Evolutionary conservation across 1,139 yeast genomes (phyloP).

Genomic region (Hyphopichia buzzinii): DNA sequence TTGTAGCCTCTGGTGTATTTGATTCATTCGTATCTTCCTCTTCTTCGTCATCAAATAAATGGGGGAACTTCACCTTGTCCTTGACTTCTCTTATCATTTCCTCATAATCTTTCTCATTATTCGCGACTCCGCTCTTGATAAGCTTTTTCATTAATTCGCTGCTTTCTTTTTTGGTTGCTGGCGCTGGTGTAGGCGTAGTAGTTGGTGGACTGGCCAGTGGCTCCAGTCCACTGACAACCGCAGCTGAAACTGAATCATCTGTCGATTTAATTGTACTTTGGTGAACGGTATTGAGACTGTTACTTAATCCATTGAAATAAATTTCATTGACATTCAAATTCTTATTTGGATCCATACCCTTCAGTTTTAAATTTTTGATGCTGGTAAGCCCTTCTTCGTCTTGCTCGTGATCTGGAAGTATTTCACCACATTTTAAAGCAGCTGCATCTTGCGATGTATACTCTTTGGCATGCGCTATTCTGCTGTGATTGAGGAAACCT

Average conservation of each 20-base stretch:
- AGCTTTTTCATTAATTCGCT: slow-evolving; percentile 31
- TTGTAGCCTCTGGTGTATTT: slow-evolving; percentile 3
- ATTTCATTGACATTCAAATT: slow-evolving; percentile 40
- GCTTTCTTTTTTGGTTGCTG: slow-evolving; percentile 7
- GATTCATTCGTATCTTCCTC: slow-evolving; percentile 10
- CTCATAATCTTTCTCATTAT: slow-evolving; percentile 24
- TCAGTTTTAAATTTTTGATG: slow-evolving; percentile 38
- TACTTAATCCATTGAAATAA: slow-evolving; percentile 35
- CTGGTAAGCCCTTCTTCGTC: slow-evolving; percentile 55
- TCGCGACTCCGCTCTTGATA: slow-evolving; percentile 23
- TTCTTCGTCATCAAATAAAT: slow-evolving; percentile 28
- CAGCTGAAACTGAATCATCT: neutral
- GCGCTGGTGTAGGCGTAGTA: neutral
- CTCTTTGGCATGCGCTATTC: slow-evolving; percentile 72
- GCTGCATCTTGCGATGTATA: slow-evolving; percentile 76
- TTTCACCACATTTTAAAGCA: slow-evolving; percentile 65
- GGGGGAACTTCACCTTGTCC: slow-evolving; percentile 23
- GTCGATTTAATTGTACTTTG: neutral
- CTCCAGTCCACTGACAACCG: neutral
- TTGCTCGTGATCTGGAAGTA: slow-evolving; percentile 56
- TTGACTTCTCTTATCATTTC: slow-evolving; percentile 23
- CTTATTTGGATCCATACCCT: slow-evolving; percentile 39
- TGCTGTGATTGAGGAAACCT: slow-evolving; percentile 74
- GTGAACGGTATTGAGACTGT: slow-evolving; percentile 7
- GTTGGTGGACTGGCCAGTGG: slow-evolving; percentile 1